Base-by-base conservation (phyloP, 208 protist genomes). In the Herpetomonas tarakana region DNA sequence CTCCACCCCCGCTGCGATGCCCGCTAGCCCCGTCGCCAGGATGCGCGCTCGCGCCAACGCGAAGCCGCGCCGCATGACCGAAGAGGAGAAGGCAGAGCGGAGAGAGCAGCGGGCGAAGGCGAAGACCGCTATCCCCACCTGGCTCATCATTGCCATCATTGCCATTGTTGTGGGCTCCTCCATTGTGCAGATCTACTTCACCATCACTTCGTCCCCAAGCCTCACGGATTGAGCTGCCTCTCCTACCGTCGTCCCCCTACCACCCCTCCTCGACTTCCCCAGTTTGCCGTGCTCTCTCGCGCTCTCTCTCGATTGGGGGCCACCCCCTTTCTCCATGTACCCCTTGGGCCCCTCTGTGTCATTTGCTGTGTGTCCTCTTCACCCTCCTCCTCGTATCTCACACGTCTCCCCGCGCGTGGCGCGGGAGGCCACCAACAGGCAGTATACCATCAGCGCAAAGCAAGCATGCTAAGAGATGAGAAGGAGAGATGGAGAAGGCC, bases 171-270 rank as follows among this genome's bases (percentile, higher is more conserved):
- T 93, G 12, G 86, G 86, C 19, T 88, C 81, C 1, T 66, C 73
- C 11, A 18, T 93, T 22, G 79, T 93, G 12, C 80, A 93, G 39
- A 67, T 93, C 7, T 93, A 91, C 64, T 87, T 89, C 52, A 73
- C 73, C 18, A 66, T 92, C 24, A 46, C 74, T 1, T 66, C 66
- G 12, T 88, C 84, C 0, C 88, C 88, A 7, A 86, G 74, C 38
- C 83, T 89, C 79, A 71, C 27, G 19, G 66, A 73, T 39, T 85
- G 71, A 52, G 31, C 24, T 28, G 21, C 3, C 12, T 24, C 28
- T n/a, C n/a, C n/a, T n/a, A n/a, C n/a, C n/a, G n/a, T n/a, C n/a
- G n/a, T n/a, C n/a, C n/a, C n/a, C n/a, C n/a, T n/a, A n/a, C n/a
- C n/a, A n/a, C n/a, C n/a, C n/a, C n/a, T n/a, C n/a, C n/a, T n/a